Evolutionary conservation across 2,329 filamentous ascomycete species (phyloP).

Genomic region (Boeremia exigua): DNA sequence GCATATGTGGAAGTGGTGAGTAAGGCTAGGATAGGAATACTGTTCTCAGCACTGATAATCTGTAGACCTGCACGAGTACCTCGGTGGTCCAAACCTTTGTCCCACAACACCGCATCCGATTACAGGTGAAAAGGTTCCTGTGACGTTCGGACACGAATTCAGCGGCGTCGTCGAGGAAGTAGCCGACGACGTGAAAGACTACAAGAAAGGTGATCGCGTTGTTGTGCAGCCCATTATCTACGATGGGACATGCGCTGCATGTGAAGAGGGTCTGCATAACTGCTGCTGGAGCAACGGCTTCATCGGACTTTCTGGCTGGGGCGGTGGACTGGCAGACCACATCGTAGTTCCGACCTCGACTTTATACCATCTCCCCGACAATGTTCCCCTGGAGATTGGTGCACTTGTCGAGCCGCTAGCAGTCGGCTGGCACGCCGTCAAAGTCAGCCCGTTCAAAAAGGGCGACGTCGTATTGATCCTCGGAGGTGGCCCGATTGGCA

Average conservation of each 20-base stretch:
- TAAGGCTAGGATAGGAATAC: background rate
- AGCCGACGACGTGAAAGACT: slow-evolving; percentile 56
- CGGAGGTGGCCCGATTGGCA: slow-evolving; percentile 61
- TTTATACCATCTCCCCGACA: slow-evolving; percentile 57
- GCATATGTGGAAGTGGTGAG: slow-evolving; percentile 47
- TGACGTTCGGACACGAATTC: slow-evolving; percentile 63
- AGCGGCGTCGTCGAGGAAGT: slow-evolving; percentile 60
- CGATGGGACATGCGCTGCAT: slow-evolving; percentile 59
- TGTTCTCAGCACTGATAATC: background rate
- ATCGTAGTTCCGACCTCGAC: slow-evolving; percentile 57
- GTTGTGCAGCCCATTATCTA: slow-evolving; percentile 62
- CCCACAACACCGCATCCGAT: slow-evolving; percentile 62
- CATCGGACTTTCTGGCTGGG: slow-evolving; percentile 60
- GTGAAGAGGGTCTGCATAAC: slow-evolving; percentile 59
- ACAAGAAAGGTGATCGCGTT: slow-evolving; percentile 57
- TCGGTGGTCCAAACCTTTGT: slow-evolving; percentile 56
- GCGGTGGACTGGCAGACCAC: slow-evolving; percentile 60
- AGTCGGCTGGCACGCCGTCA: slow-evolving; percentile 63
- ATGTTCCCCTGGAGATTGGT: slow-evolving; percentile 58
- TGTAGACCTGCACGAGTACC: slow-evolving; percentile 56
- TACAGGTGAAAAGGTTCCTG: slow-evolving; percentile 58
- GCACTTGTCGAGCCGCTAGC: slow-evolving; percentile 62
- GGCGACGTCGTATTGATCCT: slow-evolving; percentile 57
- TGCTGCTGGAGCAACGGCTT: slow-evolving; percentile 63
- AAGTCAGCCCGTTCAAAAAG: slow-evolving; percentile 56